Evolutionary conservation across 768 basidiomycete species (phyloP).

Genomic region (Mycena epipterygia): DNA sequence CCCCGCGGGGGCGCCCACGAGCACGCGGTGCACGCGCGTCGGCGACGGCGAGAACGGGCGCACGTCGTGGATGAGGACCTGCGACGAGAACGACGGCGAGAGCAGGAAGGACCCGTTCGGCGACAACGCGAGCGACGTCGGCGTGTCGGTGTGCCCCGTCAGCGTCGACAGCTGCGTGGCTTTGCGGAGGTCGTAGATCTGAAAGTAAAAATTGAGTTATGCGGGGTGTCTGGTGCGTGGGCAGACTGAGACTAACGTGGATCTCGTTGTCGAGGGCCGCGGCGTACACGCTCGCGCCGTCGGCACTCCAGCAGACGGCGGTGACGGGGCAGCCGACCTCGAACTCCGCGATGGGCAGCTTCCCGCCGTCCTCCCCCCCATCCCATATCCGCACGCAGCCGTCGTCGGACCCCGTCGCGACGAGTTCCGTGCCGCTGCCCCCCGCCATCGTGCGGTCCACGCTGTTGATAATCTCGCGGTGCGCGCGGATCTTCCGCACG

Average conservation of each 20-base stretch:
- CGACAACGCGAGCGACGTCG: constrained; percentile 92
- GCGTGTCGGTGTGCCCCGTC: constrained; percentile 91
- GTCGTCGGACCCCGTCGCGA: constrained; percentile 93
- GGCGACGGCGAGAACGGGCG: constrained; percentile 93
- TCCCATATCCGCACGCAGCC: constrained; percentile 95
- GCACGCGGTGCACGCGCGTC: constrained; percentile 81
- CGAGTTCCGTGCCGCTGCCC: constrained; percentile 86
- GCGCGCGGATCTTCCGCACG: constrained; percentile 85
- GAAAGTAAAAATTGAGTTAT: no score
- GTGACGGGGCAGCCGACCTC: constrained; percentile 93
- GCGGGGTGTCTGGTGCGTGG: no score
- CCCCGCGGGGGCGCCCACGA: constrained; percentile 91
- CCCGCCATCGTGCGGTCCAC: constrained; percentile 89
- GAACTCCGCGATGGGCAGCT: constrained; percentile 83
- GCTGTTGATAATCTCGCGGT: constrained; percentile 91
- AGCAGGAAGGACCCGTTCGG: constrained; percentile 91
- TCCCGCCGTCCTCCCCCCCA: constrained; percentile 80
- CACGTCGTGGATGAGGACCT: constrained; percentile 91
- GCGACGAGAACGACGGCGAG: constrained; percentile 91
- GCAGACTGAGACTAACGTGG: constrained; percentile 71
- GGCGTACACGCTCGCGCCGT: constrained; percentile 91
- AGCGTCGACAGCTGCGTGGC: constrained; percentile 84
- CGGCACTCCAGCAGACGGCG: constrained; percentile 91
- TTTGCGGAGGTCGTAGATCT: constrained; percentile 95
- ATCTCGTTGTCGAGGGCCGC: constrained; percentile 97